Percentiles rank a stretch among this genome's conserved stretches.
Conservation (phyloP, 805 yeast genomes). For the Saccharomycopsis sp. region DNA sequence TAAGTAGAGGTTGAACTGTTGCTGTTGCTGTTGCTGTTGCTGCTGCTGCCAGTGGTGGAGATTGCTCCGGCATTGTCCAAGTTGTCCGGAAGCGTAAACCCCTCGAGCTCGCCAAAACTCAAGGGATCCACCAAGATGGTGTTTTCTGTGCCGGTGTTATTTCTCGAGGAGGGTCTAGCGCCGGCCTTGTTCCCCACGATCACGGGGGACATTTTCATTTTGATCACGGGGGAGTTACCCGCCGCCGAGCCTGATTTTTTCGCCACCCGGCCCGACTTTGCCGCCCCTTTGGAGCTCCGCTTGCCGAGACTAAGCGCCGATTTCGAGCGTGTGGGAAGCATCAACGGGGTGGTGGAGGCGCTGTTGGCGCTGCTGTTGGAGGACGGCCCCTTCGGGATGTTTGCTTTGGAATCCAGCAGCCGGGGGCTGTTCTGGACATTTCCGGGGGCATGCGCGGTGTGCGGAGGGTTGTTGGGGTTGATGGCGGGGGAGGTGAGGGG, state of each 20-base stretch:
- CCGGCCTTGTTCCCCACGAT: not conserved
- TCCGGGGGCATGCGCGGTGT: not conserved
- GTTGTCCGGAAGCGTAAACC: conserved; percentile 14
- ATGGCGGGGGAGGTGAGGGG: conserved; percentile 75
- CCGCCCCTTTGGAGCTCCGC: not conserved
- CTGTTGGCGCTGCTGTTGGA: not conserved
- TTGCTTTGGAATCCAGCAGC: not conserved
- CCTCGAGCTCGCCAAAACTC: conserved; percentile 11
- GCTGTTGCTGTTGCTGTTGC: no score
- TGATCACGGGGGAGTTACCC: conserved; percentile 17
- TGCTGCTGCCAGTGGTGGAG: no score
- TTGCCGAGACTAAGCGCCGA: not conserved
- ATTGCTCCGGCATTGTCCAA: not conserved
- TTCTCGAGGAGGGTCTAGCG: not conserved
- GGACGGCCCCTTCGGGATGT: not conserved
- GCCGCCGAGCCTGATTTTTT: not conserved
- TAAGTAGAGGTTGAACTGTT: not conserved
- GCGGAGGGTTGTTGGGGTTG: conserved; percentile 36
- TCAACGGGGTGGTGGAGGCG: not conserved
- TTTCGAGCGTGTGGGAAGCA: not conserved
- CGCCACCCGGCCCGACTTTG: not conserved
- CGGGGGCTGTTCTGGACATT: not conserved
- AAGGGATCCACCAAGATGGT: not conserved
- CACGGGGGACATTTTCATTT: conserved; percentile 9
- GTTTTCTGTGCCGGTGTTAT: not conserved